phyloP scores from a whole-genome alignment of 2,329 filamentous ascomycete species.

The Hymenoscyphus fraxineus region DNA sequence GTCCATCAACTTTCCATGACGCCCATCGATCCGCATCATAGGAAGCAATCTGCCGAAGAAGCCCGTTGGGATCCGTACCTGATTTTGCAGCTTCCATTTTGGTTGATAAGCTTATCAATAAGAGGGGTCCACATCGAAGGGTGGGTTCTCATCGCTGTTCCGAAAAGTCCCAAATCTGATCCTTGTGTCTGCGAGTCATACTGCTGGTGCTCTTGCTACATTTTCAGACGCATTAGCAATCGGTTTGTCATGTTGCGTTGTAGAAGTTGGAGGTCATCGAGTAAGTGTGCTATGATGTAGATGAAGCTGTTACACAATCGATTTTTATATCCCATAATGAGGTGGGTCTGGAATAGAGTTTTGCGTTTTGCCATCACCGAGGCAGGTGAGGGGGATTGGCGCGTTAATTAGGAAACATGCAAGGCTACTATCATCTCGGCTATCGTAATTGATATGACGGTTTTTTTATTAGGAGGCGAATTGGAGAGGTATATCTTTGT shows the following conservation, averaged over 20 bases:
- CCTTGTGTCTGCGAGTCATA: neutral
- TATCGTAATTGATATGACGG: neutral
- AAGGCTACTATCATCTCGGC: neutral
- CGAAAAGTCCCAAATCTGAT: neutral
- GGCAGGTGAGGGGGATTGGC: neutral
- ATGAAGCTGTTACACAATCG: neutral
- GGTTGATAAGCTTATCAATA: slow-evolving; percentile 5
- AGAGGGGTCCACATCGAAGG: neutral
- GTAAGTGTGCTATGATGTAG: neutral
- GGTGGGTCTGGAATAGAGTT: neutral
- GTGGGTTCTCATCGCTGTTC: slow-evolving; percentile 1
- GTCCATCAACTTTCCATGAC: neutral
- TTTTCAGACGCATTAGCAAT: neutral
- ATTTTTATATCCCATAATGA: neutral
- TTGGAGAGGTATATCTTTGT: neutral
- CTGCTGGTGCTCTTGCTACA: neutral
- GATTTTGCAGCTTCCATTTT: neutral
- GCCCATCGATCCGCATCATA: neutral
- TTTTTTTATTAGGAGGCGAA: neutral
- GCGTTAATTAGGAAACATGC: neutral
- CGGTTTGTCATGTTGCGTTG: neutral
- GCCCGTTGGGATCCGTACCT: neutral
- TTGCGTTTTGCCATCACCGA: neutral
- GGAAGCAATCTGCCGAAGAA: neutral
- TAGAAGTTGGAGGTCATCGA: neutral